These are phyloP conservation scores for Cucurbita ficifolia DNA, from an alignment of 306 rosid species.

Conservation along the genomic window DNA sequence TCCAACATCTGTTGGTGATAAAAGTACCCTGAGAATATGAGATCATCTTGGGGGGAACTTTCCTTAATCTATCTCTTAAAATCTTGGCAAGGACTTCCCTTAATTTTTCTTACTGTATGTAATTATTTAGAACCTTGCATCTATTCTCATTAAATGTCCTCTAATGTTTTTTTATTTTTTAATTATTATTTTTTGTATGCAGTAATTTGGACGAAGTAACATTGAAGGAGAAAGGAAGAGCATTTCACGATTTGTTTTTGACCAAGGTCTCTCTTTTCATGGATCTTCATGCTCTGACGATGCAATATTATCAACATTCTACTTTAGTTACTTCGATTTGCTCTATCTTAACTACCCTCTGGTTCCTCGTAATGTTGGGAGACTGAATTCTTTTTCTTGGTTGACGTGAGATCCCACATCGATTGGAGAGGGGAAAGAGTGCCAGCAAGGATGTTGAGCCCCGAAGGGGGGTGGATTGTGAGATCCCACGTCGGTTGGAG, in stretches of 20 bases:
- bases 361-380: not conserved
- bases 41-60: not conserved
- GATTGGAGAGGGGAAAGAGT: too few relatives aligned
- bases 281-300: not conserved
- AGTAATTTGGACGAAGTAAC: slow-evolving; percentile 85
- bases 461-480: too few relatives aligned
- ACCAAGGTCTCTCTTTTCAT: slow-evolving; percentile 50
- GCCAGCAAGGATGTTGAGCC: too few relatives aligned
- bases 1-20: not conserved
- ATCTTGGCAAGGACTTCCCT: not conserved
- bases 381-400: not conserved
- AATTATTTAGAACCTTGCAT: not conserved
- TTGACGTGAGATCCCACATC: too few relatives aligned
- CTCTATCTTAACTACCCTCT: not conserved
- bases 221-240: slow-evolving; percentile 90
- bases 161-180: not conserved
- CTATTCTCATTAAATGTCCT: not conserved
- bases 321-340: not conserved
- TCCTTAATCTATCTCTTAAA: not conserved
- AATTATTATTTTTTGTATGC: slow-evolving; percentile 15
- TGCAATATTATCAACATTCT: not conserved
- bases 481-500: too few relatives aligned
- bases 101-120: not conserved
- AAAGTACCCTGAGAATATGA: not conserved
- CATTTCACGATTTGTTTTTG: slow-evolving; percentile 81